Evolutionary conservation across 2,329 filamentous ascomycete genomes (phyloP).

Genomic region (Xylariales sp.): DNA sequence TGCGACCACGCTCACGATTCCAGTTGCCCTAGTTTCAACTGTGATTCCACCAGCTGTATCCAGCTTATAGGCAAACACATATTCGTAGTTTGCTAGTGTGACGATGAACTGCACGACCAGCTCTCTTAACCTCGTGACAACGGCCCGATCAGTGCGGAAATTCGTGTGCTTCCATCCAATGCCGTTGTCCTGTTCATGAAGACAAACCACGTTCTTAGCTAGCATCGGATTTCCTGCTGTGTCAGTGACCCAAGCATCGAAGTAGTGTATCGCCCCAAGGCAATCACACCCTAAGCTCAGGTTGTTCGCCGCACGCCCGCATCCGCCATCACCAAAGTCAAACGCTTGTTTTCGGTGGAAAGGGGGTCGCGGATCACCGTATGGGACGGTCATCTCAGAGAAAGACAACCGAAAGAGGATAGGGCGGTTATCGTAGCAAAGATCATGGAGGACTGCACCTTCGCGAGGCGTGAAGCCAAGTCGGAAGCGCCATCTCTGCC

Average conservation of each 20-base stretch:
- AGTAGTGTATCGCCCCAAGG: constrained; percentile 61
- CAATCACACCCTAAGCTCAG: constrained; percentile 66
- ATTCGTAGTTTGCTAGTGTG: constrained; percentile 69
- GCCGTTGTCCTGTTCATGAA: constrained; percentile 68
- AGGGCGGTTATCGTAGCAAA: constrained; percentile 61
- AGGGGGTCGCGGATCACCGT: constrained; percentile 60
- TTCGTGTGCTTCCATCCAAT: constrained; percentile 71
- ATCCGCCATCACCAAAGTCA: constrained; percentile 66
- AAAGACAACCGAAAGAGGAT: constrained; percentile 64
- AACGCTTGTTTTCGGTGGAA: constrained; percentile 69
- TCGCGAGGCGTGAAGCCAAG: constrained; percentile 67
- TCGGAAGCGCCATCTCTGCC: constrained; percentile 67
- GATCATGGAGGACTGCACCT: constrained; percentile 65
- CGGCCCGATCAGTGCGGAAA: constrained; percentile 57
- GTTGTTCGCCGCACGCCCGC: constrained; percentile 64
- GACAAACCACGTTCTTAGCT: constrained; percentile 57
- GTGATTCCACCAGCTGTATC: constrained; percentile 55
- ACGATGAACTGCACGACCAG: constrained; percentile 66
- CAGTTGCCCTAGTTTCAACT: constrained; percentile 22
- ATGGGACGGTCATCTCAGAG: constrained; percentile 67
- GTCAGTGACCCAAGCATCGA: constrained; percentile 52
- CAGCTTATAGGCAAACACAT: constrained; percentile 33
- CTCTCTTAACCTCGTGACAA: constrained; percentile 56
- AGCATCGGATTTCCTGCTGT: constrained; percentile 47
- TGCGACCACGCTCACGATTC: constrained; percentile 12